A percentile compares a stretch with the other conserved stretches of the same genome.
Conservation (phyloP, 78 protist species). For the Dictyostelium brefeldianum region DNA sequence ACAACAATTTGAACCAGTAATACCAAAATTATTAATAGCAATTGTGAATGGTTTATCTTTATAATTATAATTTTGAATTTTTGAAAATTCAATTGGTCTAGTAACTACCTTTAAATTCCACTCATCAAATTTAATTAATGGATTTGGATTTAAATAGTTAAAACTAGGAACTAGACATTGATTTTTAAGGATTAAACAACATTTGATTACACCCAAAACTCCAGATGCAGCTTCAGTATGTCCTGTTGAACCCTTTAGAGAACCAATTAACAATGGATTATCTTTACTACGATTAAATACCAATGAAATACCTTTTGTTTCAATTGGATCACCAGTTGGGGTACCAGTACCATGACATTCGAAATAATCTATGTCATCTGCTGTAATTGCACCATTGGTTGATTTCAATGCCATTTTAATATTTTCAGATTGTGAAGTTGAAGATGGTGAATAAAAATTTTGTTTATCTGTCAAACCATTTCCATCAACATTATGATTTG, state of each 20-base stretch:
- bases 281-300: constrained; percentile 10
- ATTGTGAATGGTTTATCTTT: neutral
- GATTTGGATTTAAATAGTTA: constrained; percentile 37
- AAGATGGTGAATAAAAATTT: constrained; percentile 22
- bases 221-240: constrained; percentile 48
- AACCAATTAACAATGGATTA: constrained; percentile 45
- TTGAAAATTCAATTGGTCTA: constrained; percentile 4
- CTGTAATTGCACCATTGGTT: neutral
- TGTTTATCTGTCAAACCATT: neutral
- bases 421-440: constrained; percentile 32
- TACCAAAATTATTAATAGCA: constrained; percentile 44
- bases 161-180: constrained; percentile 26
- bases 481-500: constrained; percentile 83
- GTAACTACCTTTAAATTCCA: constrained; percentile 58
- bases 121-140: constrained; percentile 58
- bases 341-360: constrained; percentile 70
- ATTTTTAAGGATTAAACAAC: constrained; percentile 32
- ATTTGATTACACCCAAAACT: constrained; percentile 10
- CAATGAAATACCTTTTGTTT: neutral
- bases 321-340: constrained; percentile 44
- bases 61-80: neutral
- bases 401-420: constrained; percentile 20
- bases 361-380: constrained; percentile 27
- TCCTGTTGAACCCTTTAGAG: constrained; percentile 31
- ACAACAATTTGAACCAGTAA: constrained; percentile 44